These are phyloP conservation scores for Zygosaccharomyces siamensis DNA, from an alignment of 805 yeast genomes.

Conservation along the genomic window DNA sequence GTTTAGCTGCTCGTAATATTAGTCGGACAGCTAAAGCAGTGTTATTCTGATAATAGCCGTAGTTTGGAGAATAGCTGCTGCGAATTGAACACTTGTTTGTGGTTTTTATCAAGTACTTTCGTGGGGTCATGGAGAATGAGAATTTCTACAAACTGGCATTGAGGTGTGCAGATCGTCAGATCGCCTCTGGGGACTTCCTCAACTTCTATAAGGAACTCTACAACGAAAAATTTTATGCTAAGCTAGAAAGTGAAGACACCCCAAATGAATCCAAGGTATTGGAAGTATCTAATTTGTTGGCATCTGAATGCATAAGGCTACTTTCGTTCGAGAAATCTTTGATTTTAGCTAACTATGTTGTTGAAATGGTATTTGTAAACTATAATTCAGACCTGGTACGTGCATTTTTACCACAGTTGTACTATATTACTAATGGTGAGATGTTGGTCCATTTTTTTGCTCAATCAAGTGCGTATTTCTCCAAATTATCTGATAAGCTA, in stretches of 20 bases:
- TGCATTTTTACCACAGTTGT: constrained; percentile 24
- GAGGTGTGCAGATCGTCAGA: constrained; percentile 29
- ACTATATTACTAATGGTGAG: constrained; percentile 12
- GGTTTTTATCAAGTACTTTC: neutral
- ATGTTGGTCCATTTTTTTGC: constrained; percentile 29
- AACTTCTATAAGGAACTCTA: constrained; percentile 33
- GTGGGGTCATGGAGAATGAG: constrained; percentile 17
- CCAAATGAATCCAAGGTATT: constrained; percentile 10
- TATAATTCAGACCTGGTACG: constrained; percentile 28
- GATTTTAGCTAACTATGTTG: constrained; percentile 28
- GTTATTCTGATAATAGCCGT: neutral
- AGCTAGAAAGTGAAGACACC: constrained; percentile 17
- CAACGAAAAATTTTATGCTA: constrained; percentile 26
- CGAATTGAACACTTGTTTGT: neutral
- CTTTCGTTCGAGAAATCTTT: constrained; percentile 19
- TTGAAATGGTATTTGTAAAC: constrained; percentile 29
- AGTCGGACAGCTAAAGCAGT: too few relatives aligned
- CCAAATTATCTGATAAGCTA: constrained; percentile 28
- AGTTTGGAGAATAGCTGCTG: neutral
- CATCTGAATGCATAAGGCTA: constrained; percentile 20
- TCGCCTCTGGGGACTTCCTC: constrained; percentile 28
- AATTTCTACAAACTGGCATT: constrained; percentile 23
- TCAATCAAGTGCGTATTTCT: constrained; percentile 25
- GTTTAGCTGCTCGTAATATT: too few relatives aligned
- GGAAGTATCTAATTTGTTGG: constrained; percentile 10